A percentile compares a stretch with the other conserved stretches of the same genome.
phyloP scores from a whole-genome alignment of 2,329 filamentous ascomycete species.

The Botrytis elliptica region DNA sequence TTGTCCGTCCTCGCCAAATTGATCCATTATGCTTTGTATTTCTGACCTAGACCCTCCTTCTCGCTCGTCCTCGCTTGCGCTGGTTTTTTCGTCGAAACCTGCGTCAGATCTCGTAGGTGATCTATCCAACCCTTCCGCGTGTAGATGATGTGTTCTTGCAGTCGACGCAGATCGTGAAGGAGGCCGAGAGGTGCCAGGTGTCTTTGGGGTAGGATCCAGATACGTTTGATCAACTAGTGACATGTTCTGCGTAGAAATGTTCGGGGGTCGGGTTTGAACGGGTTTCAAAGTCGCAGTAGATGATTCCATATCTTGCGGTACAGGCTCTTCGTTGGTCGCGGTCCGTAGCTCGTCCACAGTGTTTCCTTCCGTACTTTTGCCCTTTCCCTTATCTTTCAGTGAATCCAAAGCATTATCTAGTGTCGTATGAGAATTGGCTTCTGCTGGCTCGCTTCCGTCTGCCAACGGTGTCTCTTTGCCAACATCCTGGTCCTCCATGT shows the following conservation, averaged over 20 bases:
- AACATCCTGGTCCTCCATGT: constrained; percentile 15
- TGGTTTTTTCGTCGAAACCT: constrained; percentile 57
- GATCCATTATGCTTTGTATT: constrained; percentile 97
- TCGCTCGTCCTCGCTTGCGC: constrained; percentile 60
- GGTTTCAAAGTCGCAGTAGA: constrained; percentile 40
- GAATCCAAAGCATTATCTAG: constrained; percentile 14
- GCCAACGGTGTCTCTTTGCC: constrained; percentile 11
- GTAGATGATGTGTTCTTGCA: constrained; percentile 37
- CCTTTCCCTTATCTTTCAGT: neutral
- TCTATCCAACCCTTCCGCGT: constrained; percentile 41
- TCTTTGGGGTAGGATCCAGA: constrained; percentile 49
- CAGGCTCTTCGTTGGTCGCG: constrained; percentile 13
- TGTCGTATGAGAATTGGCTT: neutral
- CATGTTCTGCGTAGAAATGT: constrained; percentile 24
- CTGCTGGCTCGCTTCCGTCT: constrained; percentile 12
- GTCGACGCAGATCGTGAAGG: constrained; percentile 41
- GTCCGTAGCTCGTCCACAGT: neutral
- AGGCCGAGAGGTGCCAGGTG: constrained; percentile 43
- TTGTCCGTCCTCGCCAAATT: constrained; percentile 76
- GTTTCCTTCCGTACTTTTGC: constrained; percentile 11
- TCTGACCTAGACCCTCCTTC: constrained; percentile 75
- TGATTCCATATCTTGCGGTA: constrained; percentile 37
- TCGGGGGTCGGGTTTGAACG: constrained; percentile 18
- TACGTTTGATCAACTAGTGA: constrained; percentile 42
- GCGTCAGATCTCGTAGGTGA: constrained; percentile 57